Base-by-base conservation (phyloP, 441 rosid species). In the Populus hybrid region DNA sequence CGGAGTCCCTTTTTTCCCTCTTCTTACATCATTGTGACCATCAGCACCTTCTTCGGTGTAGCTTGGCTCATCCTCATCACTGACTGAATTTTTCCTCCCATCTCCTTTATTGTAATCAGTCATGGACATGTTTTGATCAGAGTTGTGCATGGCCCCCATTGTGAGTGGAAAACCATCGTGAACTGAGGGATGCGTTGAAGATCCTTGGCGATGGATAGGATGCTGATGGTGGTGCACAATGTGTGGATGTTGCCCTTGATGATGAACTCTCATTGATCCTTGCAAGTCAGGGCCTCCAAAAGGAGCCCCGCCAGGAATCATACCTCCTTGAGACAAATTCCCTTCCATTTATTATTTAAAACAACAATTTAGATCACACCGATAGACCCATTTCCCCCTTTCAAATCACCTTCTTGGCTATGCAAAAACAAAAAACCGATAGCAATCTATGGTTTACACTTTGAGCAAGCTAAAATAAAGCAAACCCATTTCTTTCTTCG, bases 31-130 rank as follows among this genome's bases (percentile, higher is more conserved):
- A 80, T 84, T 86, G 23, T 81, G 92, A 68, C 86, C 88, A 69
- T 88, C 94, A 56, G 73, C 85, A 74, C 92, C 92, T 63, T 95
- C 98, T 76, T 90, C 97, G 1, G 83, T 83, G 63, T 89, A 83
- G 82, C 92, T 89, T 3, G 89, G 93, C 59, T 93, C 99, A 64
- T 95, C 99, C 11, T 92, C 99, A 29, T 92, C 97, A 31, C 96
- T 92, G 12, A 83, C 80, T 0, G 90, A 78, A 78, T 77, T 87
- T 78, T 91, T 94, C 56, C 86, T 90, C 68, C 87, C 82, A 21
- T 94, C 94, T 64, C 84, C 84, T 82, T 86, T 93, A 71, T 81
- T 81, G 72, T 83, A 90, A 65, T 88, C 91, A 67, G 79, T 36
- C 83, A 83, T 24, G 7, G 88, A 73, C 31, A 87, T 74, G 69